These are phyloP conservation scores for Hepatocystis sp. DNA, from an alignment of 169 alveolate species.

Conservation along the genomic window DNA sequence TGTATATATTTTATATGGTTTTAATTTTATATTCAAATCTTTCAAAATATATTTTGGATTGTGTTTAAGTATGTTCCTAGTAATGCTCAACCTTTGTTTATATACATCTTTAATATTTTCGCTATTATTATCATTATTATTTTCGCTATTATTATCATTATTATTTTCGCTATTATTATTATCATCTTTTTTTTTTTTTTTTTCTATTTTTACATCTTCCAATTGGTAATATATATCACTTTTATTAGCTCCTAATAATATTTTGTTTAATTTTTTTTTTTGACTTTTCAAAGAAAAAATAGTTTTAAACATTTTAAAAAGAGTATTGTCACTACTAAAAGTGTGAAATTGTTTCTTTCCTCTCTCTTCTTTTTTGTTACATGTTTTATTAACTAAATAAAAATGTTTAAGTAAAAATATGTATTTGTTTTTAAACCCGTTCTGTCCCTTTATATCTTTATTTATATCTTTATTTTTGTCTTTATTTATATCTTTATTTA, in stretches of 20 bases:
- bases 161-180: neutral
- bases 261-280: neutral
- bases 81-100: neutral
- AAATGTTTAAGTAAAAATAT: constrained; percentile 37
- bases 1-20: constrained; percentile 31
- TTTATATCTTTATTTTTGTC: too few relatives aligned
- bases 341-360: too few relatives aligned
- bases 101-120: neutral
- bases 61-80: neutral
- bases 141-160: neutral
- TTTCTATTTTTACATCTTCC: neutral
- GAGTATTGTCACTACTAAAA: neutral
- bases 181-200: neutral
- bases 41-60: constrained; percentile 40
- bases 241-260: too few relatives aligned
- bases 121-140: neutral
- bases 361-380: neutral
- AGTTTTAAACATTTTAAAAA: neutral
- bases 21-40: constrained; percentile 45
- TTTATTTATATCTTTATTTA: too few relatives aligned
- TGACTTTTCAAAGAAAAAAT: neutral
- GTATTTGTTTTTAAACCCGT: constrained; percentile 4
- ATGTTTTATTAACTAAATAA: constrained; percentile 15
- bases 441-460: neutral
- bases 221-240: too few relatives aligned